Percentiles rank a stretch among this genome's conserved stretches.
Conservation (phyloP, 129 eudicot species). For the sunflower (Helianthus annuus) region DNA sequence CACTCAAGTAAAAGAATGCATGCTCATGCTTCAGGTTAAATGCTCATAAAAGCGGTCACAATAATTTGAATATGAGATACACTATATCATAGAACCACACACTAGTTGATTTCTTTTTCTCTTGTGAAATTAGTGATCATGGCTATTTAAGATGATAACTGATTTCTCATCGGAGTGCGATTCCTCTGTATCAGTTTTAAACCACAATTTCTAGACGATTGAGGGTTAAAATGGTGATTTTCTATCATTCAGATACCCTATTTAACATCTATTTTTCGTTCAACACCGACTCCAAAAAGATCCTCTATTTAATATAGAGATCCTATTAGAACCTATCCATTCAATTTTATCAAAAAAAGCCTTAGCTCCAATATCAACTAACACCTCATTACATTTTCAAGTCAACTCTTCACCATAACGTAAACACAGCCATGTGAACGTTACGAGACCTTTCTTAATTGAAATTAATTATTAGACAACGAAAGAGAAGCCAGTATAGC, state of each 20-base stretch:
- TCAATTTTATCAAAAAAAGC: not conserved
- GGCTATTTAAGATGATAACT: not conserved
- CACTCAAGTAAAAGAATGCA: not conserved
- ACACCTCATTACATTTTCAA: conserved; percentile 1
- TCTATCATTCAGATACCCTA: conserved; percentile 1
- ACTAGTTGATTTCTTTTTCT: not conserved
- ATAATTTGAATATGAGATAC: conserved; percentile 1
- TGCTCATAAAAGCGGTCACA: conserved; percentile 5
- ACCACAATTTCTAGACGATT: not conserved
- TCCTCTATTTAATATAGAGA: not conserved
- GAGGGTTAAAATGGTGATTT: not conserved
- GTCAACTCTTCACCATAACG: conserved; percentile 1
- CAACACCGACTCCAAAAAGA: not conserved
- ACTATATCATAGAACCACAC: conserved; percentile 14
- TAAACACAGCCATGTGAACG: not conserved
- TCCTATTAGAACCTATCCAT: not conserved
- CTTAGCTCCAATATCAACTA: conserved; percentile 10
- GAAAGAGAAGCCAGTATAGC: not conserved
- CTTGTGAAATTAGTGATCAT: conserved; percentile 4
- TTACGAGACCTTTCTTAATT: not conserved
- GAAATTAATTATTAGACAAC: not conserved
- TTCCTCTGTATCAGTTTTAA: conserved; percentile 6
- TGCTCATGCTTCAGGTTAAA: conserved; percentile 6
- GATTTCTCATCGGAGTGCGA: not conserved
- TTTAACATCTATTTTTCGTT: not conserved